Conservation (phyloP, 164 flowering plant species). For the Tetracentron sinense region DNA sequence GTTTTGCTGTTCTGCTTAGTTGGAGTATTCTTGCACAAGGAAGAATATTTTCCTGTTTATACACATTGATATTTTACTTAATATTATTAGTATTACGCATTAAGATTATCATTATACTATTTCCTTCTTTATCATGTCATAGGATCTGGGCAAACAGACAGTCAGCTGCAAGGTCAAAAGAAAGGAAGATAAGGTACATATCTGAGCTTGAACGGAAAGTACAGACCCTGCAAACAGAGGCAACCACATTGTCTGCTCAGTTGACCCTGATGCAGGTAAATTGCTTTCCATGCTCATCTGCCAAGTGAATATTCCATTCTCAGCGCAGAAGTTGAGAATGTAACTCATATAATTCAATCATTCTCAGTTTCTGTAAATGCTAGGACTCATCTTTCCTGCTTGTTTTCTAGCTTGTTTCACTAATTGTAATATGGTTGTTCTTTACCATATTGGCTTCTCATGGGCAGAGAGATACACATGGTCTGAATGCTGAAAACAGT, state of each 20-base stretch:
- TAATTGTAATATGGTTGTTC: not conserved
- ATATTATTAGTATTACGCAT: too few species aligned
- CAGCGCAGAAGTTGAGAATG: not conserved
- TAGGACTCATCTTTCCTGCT: not conserved
- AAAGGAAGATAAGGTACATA: slow-evolving; percentile 95
- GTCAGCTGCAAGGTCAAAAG: slow-evolving; percentile 98
- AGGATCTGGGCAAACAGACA: slow-evolving; percentile 99
- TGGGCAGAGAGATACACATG: slow-evolving; percentile 86
- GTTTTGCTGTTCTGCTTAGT: too few species aligned
- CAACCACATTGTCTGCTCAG: slow-evolving; percentile 89
- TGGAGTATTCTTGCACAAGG: too few species aligned
- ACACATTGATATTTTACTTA: too few species aligned
- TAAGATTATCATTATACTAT: too few species aligned
- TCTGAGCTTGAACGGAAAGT: slow-evolving; percentile 95
- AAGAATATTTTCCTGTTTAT: too few species aligned
- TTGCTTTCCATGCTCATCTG: not conserved
- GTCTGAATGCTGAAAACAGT: slow-evolving; percentile 81
- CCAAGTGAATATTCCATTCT: not conserved
- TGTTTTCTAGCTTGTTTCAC: not conserved
- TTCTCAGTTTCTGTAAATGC: too few species aligned
- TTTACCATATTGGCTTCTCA: too few species aligned
- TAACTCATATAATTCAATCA: not conserved
- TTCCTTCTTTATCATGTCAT: slow-evolving; percentile 10
- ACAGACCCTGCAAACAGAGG: slow-evolving; percentile 88
- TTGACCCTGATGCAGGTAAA: slow-evolving; percentile 83